Percentiles rank a stretch among this genome's conserved stretches.
Evolutionary conservation across 1,284 basidiomycete genomes (phyloP).

Genomic region (Phlebopus sp.): DNA sequence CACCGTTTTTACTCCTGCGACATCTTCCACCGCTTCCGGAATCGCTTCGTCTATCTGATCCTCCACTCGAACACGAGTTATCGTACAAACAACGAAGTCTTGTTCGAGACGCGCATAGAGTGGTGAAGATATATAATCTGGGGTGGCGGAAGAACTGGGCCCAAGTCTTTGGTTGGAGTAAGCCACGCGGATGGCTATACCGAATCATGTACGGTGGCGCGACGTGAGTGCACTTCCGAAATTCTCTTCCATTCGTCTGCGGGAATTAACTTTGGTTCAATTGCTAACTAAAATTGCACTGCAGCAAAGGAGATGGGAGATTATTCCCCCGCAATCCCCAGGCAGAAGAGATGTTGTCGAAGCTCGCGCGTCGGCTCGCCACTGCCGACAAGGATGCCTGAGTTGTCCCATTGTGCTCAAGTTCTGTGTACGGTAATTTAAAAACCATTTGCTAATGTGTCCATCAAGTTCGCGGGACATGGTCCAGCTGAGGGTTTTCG

Average conservation of each 20-base stretch:
- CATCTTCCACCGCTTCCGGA: constrained; percentile 60
- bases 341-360: constrained; percentile 59
- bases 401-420: constrained; percentile 7
- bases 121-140: constrained; percentile 72
- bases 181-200: constrained; percentile 47
- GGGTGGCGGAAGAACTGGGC: constrained; percentile 73
- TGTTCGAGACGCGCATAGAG: constrained; percentile 63
- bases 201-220: constrained; percentile 59
- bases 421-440: background rate
- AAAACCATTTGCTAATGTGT: background rate
- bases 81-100: constrained; percentile 65
- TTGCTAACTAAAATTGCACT: constrained; percentile 4
- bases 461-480: background rate
- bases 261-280: constrained; percentile 3
- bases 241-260: constrained; percentile 3
- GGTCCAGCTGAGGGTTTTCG: background rate
- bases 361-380: constrained; percentile 57
- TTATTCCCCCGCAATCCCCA: constrained; percentile 63
- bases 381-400: constrained; percentile 48
- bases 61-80: constrained; percentile 75
- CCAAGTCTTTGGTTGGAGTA: constrained; percentile 61
- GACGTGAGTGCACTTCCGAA: constrained; percentile 45
- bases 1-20: constrained; percentile 72
- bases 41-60: constrained; percentile 54
- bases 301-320: constrained; percentile 64